These are phyloP conservation scores for Gamarada debralockiae DNA, from an alignment of 495 filamentous ascomycete genomes.

Conservation along the genomic window DNA sequence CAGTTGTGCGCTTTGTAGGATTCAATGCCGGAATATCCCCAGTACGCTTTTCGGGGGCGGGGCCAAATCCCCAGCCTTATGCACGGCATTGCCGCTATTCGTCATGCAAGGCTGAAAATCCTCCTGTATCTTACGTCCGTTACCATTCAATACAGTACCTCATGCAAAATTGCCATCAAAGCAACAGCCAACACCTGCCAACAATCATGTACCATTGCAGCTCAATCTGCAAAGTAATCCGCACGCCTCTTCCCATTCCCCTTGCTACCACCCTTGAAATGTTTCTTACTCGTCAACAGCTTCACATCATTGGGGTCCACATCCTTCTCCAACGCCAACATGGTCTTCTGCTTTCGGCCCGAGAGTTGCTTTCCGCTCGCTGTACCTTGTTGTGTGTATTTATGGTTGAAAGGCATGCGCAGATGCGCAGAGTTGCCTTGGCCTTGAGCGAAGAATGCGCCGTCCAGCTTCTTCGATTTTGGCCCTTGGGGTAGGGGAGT, in stretches of 20 bases:
- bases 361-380: slow-evolving; percentile 63
- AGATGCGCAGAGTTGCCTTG: slow-evolving; percentile 61
- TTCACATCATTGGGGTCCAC: slow-evolving; percentile 80
- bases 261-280: slow-evolving; percentile 78
- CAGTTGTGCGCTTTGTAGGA: too few relatives aligned
- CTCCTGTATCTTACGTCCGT: neutral
- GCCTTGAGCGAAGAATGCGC: slow-evolving; percentile 74
- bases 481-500: slow-evolving; percentile 44
- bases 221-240: slow-evolving; percentile 28
- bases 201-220: neutral
- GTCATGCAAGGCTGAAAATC: too few relatives aligned
- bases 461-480: slow-evolving; percentile 77
- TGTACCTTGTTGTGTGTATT: slow-evolving; percentile 77
- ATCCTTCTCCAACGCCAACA: slow-evolving; percentile 82
- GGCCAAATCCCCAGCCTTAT: too few relatives aligned
- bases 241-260: slow-evolving; percentile 46
- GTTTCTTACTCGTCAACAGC: slow-evolving; percentile 76
- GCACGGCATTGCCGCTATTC: too few relatives aligned
- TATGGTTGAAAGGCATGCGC: slow-evolving; percentile 76
- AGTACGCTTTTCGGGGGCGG: too few relatives aligned
- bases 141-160: neutral
- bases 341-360: slow-evolving; percentile 77
- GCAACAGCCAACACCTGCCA: too few relatives aligned
- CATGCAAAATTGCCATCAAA: neutral
- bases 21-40: too few relatives aligned